phyloP scores from a whole-genome alignment of 768 basidiomycete species.

The Chalciporus pseudorubinellus region DNA sequence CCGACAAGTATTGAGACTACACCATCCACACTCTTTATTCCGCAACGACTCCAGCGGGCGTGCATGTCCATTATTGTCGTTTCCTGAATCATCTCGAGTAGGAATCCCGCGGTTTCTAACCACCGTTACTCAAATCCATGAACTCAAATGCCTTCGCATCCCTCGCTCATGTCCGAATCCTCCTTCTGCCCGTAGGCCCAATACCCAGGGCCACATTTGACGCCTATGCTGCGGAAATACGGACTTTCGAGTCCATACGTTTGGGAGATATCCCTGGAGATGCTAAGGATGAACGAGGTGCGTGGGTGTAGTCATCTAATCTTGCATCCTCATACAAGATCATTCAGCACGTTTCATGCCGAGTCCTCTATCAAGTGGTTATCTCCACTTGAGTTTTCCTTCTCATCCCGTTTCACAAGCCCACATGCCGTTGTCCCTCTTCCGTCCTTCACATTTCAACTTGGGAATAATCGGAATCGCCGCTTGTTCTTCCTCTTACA shows the following conservation, averaged over 20 bases:
- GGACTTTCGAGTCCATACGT: constrained; percentile 67
- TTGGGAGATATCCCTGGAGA: constrained; percentile 83
- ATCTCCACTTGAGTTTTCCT: constrained; percentile 77
- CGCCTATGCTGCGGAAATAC: constrained; percentile 69
- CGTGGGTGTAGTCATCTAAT: constrained; percentile 25
- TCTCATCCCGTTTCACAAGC: constrained; percentile 72
- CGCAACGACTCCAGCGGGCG: neutral
- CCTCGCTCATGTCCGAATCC: constrained; percentile 79
- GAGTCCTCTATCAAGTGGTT: constrained; percentile 67
- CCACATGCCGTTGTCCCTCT: constrained; percentile 64
- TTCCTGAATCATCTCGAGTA: neutral
- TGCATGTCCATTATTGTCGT: neutral
- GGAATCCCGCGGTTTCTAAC: neutral
- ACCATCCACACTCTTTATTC: neutral
- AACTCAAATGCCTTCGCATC: constrained; percentile 73
- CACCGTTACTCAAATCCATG: constrained; percentile 41
- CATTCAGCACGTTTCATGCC: constrained; percentile 78
- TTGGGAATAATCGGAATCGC: constrained; percentile 88
- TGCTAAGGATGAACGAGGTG: constrained; percentile 74
- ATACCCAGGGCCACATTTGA: constrained; percentile 71
- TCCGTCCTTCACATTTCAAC: constrained; percentile 80
- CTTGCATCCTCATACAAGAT: neutral
- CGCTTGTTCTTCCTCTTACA: constrained; percentile 55
- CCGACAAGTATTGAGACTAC: neutral
- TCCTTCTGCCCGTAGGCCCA: constrained; percentile 82